Conservation (phyloP, 2,329 filamentous ascomycete species). For the Penicillium decumbens region DNA sequence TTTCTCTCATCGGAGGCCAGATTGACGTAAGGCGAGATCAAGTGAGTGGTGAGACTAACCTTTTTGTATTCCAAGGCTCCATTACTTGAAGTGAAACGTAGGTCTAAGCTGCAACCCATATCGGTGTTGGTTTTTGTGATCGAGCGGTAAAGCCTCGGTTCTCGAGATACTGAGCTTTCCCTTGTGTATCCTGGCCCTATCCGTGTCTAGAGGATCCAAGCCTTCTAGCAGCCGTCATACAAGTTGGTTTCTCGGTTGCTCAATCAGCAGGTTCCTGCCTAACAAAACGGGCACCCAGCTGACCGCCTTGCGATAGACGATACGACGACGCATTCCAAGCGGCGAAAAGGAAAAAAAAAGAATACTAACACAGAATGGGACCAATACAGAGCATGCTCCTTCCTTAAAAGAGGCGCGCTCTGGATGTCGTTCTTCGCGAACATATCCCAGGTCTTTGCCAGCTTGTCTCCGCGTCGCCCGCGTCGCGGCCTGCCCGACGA, state of each 20-base stretch:
- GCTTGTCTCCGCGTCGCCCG: constrained; percentile 19
- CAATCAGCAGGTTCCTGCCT: neutral
- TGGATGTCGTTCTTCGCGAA: constrained; percentile 18
- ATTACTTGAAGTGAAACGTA: no score
- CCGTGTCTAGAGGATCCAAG: neutral
- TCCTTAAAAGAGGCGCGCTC: constrained; percentile 5
- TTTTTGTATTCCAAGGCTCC: no score
- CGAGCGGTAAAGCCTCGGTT: no score
- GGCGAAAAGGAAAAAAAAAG: neutral
- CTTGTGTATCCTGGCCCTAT: neutral
- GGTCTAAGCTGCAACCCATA: no score
- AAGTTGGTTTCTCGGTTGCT: neutral
- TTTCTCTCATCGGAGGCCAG: no score
- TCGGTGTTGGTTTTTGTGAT: no score
- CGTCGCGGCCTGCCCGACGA: constrained; percentile 13
- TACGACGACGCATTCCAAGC: neutral
- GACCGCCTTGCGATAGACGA: constrained; percentile 17
- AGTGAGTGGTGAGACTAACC: no score
- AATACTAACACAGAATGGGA: constrained; percentile 8
- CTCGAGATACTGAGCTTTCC: no score
- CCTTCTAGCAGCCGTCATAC: neutral
- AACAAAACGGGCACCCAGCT: constrained; percentile 4
- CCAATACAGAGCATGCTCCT: constrained; percentile 7
- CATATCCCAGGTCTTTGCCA: constrained; percentile 13
- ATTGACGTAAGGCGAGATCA: no score